Percentiles rank a stretch among this genome's conserved stretches.
Evolutionary conservation across 352 stramenopile genomes (phyloP).

Genomic region (Phytophthora multivora): DNA sequence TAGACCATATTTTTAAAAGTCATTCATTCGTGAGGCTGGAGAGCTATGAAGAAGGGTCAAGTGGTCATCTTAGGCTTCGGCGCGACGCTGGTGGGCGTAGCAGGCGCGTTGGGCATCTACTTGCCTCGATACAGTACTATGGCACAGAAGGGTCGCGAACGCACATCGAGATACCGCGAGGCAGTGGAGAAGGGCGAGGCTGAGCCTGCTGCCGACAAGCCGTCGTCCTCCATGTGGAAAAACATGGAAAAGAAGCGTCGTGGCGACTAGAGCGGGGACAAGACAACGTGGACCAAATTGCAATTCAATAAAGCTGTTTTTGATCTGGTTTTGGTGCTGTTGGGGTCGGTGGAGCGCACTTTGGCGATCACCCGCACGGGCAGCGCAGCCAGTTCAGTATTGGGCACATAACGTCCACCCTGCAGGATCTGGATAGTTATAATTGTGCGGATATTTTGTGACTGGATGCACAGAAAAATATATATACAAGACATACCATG

Average conservation of each 20-base stretch:
- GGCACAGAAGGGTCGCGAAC: conserved; percentile 43
- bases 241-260: conserved; percentile 45
- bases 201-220: conserved; percentile 1
- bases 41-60: conserved; percentile 38
- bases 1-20: conserved; percentile 2
- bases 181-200: conserved; percentile 21
- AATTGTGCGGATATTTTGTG: background rate
- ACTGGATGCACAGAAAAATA: background rate
- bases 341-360: conserved; percentile 41
- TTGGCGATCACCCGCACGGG: conserved; percentile 51
- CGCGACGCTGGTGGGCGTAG: conserved; percentile 37
- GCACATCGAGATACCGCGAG: conserved; percentile 25
- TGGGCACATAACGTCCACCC: conserved; percentile 41
- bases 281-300: background rate
- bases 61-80: conserved; percentile 40
- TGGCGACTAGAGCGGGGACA: conserved; percentile 21
- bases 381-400: conserved; percentile 40
- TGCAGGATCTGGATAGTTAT: conserved; percentile 39
- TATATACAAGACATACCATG: conserved; percentile 22
- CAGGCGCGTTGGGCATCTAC: conserved; percentile 41
- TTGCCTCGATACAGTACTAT: conserved; percentile 51
- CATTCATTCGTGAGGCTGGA: background rate
- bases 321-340: conserved; percentile 2
- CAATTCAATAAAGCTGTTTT: conserved; percentile 4
- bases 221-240: conserved; percentile 54